Conservation (phyloP, 345 rosid genomes). For the Linum lewisii region DNA sequence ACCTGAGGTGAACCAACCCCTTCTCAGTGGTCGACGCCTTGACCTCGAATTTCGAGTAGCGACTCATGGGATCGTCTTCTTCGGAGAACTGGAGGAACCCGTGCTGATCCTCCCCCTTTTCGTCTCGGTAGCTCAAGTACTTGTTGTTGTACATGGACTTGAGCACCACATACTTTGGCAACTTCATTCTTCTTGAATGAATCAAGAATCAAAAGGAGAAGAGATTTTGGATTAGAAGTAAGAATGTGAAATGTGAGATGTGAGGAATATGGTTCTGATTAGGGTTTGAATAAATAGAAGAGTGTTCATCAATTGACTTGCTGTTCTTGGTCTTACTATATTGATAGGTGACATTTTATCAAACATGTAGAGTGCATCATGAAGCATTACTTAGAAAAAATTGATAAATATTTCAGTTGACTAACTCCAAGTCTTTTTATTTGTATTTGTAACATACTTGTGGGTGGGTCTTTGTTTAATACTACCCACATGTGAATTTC, state of each 20-base stretch:
- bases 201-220: background rate
- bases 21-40: background rate
- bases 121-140: background rate
- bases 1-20: background rate
- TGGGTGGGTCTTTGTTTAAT: no score
- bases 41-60: background rate
- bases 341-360: background rate
- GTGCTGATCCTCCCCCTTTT: background rate
- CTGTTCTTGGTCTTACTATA: background rate
- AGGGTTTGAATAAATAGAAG: background rate
- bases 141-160: conserved; percentile 2
- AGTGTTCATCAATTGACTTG: background rate
- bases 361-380: background rate
- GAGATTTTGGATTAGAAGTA: background rate
- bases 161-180: background rate
- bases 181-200: background rate
- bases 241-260: background rate
- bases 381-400: no score
- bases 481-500: no score
- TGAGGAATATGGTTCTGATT: background rate
- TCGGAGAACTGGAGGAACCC: background rate
- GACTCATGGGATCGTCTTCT: background rate
- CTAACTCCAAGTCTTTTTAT: no score
- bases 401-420: no score
- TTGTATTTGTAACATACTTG: no score